These are phyloP conservation scores for Diaporthe vaccinii DNA, from an alignment of 2,329 filamentous ascomycete species.

Conservation along the genomic window DNA sequence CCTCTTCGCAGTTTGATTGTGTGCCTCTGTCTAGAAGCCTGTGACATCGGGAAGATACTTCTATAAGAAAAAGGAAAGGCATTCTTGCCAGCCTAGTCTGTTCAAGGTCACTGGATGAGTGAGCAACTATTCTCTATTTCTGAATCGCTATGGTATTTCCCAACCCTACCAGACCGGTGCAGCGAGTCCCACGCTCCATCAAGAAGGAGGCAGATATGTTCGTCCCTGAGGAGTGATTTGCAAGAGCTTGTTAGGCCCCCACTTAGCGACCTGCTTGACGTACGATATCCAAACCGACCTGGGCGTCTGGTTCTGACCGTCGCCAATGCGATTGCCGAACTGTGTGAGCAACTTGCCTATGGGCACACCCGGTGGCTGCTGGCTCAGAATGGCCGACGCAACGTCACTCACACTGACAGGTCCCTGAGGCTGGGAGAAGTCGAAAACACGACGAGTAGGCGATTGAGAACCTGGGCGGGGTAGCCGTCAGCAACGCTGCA, in stretches of 20 bases:
- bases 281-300: slow-evolving; percentile 70
- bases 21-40: neutral
- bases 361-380: slow-evolving; percentile 64
- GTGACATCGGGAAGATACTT: neutral
- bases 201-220: slow-evolving; percentile 14
- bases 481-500: slow-evolving; percentile 1
- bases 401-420: slow-evolving; percentile 67
- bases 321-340: slow-evolving; percentile 67
- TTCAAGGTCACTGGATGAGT: neutral
- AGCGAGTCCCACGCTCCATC: neutral
- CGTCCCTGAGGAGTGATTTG: slow-evolving; percentile 44
- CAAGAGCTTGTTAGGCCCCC: slow-evolving; percentile 68
- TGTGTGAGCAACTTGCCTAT: slow-evolving; percentile 67
- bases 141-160: neutral
- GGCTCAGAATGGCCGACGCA: slow-evolving; percentile 63
- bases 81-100: neutral
- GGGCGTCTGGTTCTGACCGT: slow-evolving; percentile 64
- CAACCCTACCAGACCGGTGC: slow-evolving; percentile 27
- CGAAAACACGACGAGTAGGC: slow-evolving; percentile 32
- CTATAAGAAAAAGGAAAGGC: neutral
- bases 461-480: slow-evolving; percentile 36
- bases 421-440: slow-evolving; percentile 32
- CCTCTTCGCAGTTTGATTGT: too few relatives aligned
- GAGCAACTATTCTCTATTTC: slow-evolving; percentile 18
- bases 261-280: slow-evolving; percentile 68